Evolutionary conservation across 163 green algal species (phyloP).

Genomic region (Scenedesmus sp.): DNA sequence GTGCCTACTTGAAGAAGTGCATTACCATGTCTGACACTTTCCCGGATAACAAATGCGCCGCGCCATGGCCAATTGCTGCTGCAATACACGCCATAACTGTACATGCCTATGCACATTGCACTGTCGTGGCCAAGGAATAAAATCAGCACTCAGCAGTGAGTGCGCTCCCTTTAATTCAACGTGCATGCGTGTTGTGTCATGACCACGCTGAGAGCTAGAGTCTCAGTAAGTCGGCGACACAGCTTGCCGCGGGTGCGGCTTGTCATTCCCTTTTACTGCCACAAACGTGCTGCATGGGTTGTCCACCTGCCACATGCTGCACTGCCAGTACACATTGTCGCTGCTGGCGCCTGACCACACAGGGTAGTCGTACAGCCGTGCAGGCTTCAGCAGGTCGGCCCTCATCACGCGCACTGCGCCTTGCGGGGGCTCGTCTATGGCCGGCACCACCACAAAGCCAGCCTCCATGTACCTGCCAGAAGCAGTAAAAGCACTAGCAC

Average conservation of each 20-base stretch:
- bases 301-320: constrained; percentile 83
- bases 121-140: too few species aligned
- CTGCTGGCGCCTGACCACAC: constrained; percentile 67
- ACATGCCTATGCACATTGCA: too few species aligned
- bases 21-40: too few species aligned
- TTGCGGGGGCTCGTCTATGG: constrained; percentile 68
- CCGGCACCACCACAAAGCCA: constrained; percentile 77
- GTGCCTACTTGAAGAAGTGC: too few species aligned
- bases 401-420: constrained; percentile 72
- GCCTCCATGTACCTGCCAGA: constrained; percentile 51
- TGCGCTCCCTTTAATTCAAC: too few species aligned
- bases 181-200: too few species aligned
- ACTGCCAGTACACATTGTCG: constrained; percentile 82
- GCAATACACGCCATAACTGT: too few species aligned
- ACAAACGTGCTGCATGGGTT: constrained; percentile 76
- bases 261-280: constrained; percentile 57
- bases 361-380: constrained; percentile 62
- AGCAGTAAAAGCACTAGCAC: neutral
- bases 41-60: too few species aligned
- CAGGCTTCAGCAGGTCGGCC: constrained; percentile 60
- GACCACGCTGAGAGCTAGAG: too few species aligned
- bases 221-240: constrained; percentile 9
- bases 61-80: too few species aligned
- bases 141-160: too few species aligned
- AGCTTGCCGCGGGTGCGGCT: constrained; percentile 36